These are phyloP conservation scores for Daldinia grandis DNA, from an alignment of 495 filamentous ascomycete genomes.

Conservation along the genomic window DNA sequence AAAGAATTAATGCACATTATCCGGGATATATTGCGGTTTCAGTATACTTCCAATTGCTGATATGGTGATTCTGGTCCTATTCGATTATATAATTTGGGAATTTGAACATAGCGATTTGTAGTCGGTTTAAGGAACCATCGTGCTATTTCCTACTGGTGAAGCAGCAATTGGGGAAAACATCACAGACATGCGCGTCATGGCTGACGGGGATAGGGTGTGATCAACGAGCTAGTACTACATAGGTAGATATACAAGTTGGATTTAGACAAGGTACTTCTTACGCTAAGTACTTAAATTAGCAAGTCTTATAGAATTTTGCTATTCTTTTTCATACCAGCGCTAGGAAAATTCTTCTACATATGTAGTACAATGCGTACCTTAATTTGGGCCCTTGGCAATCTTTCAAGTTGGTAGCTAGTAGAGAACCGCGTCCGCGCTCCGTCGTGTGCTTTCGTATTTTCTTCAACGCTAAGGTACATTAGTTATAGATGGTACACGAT, in stretches of 20 bases:
- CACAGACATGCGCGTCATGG: neutral
- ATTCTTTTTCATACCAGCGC: neutral
- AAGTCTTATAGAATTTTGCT: neutral
- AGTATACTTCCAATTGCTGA: neutral
- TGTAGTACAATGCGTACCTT: neutral
- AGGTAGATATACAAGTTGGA: neutral
- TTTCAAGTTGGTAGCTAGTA: neutral
- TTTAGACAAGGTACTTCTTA: neutral
- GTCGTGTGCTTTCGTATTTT: neutral
- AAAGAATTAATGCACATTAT: neutral
- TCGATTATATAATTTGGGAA: neutral
- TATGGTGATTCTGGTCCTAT: neutral
- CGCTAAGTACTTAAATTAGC: too few relatives aligned
- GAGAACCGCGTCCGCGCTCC: neutral
- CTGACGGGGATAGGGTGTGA: neutral
- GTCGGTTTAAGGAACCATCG: neutral
- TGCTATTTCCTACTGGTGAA: neutral
- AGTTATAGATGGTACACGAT: neutral
- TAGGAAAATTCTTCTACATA: neutral
- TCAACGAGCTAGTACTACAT: too few relatives aligned
- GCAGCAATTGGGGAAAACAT: neutral
- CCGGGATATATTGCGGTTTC: neutral
- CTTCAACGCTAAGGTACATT: neutral
- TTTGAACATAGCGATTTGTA: neutral
- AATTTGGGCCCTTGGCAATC: neutral